Base-by-base conservation (phyloP, 768 basidiomycete genomes). In the Candolleomyces efflorescens region DNA sequence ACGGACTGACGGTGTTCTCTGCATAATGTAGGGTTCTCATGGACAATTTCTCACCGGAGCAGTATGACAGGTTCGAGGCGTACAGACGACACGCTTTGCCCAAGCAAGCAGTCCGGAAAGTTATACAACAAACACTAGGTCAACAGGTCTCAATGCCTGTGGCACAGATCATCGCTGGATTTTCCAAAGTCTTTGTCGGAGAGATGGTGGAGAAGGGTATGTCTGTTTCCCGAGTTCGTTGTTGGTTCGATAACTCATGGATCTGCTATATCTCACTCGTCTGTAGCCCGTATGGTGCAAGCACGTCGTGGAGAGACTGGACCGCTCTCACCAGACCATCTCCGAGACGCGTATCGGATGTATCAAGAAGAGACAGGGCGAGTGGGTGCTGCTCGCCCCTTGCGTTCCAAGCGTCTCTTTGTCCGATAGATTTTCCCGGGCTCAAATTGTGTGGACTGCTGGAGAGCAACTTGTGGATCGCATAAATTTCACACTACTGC, bases 181-280 rank as follows among this genome's bases (percentile, higher is more conserved):
- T 96, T 57, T 81, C 83, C 13, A 96, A 95, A 66, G 92, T 96
- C 0, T 96, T 94, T 59, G 92, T 96, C 3, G 94, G 94, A 2
- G 93, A 95, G 69, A 90, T 96, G 5, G 82, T 94, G 17, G 93
- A 94, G 67, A 90, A 89, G 73, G 92, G 92, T 91, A 50, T 17
- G 53, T 54, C 7, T 22, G 32, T 43, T 22, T 17, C 36, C 3
- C 7, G 11, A 32, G 1, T 32, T 2, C 6, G 32, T 32, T 11
- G 11, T 32, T 32, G 27, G 12, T 7, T 17, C 24, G 27, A 17
- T 9, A 17, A 2, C 17, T 1, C 11, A 32, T 26, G 10, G 4
- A 13, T 17, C 49, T 15, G 15, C 27, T 24, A 10, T 3, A 45
- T 57, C 39, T 1, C 20, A 26, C 48, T 32, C 20, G n/a, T 32